Base-by-base conservation (phyloP, 2,329 filamentous ascomycete species). In the Penicillium thymicola region DNA sequence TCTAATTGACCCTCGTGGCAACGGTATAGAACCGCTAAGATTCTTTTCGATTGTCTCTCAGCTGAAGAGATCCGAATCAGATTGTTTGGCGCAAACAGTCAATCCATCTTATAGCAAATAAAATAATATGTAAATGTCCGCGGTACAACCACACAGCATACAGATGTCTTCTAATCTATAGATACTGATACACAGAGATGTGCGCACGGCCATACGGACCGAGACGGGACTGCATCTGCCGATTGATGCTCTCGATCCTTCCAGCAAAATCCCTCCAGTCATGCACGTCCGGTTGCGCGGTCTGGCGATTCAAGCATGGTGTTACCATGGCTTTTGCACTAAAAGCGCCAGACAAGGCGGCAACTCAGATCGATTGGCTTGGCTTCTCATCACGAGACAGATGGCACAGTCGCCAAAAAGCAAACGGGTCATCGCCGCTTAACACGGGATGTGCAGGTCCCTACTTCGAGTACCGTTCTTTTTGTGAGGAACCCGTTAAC, bases 241-340 rank as follows among this genome's bases (percentile, higher is more conserved):
- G 51, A 55, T 50, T 48, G 37, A 58, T 55, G 53, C 52, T 57
- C 56, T 57, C 56, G 41, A 32, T 50, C 38, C 40, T 57, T 58
- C 57, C 38, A 60, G 40, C 56, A 59, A 38, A 57, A 58, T 51
- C 58, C 52, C 50, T 58, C 46, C n/a, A 50, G 54, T 43, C 55
- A 60, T 64, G 62, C 60, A 63, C 54, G 57, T 51, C 59, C 51
- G 54, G 60, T 60, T 66, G 61, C n/a, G 61, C 49, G 55, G 57
- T 57, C 37, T 50, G 55, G 51, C 56, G 45, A 59, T 58, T 51
- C 51, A 52, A 55, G 51, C 51, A 55, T 51, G 38, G 64, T 66
- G 62, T 64, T 32, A 66, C 64, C 60, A 43, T 65, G 25, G n/a
- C 25, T 47, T 57, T 55, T 41, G 51, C 62, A 61, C 61, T 59